These are phyloP conservation scores for Waitea zeae DNA, from an alignment of 1,284 basidiomycete genomes.

Conservation along the genomic window DNA sequence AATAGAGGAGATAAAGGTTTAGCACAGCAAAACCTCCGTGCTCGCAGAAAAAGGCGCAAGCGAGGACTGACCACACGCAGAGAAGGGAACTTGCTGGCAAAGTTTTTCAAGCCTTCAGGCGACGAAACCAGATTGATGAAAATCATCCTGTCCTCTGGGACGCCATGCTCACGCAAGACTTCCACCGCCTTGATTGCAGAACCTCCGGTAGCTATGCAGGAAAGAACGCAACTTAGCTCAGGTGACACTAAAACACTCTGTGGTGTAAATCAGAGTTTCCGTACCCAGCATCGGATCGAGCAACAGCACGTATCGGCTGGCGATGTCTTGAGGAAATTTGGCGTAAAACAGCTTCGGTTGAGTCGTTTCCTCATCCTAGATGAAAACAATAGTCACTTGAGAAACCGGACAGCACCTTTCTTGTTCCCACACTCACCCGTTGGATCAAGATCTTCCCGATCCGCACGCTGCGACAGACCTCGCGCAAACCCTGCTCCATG, in stretches of 20 bases:
- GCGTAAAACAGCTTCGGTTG: slow-evolving; percentile 83
- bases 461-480: slow-evolving; percentile 82
- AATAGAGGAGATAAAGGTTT: not conserved
- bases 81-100: slow-evolving; percentile 67
- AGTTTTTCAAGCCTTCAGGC: slow-evolving; percentile 80
- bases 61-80: slow-evolving; percentile 57
- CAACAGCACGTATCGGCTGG: slow-evolving; percentile 80
- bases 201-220: slow-evolving; percentile 78
- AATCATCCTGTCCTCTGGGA: slow-evolving; percentile 81
- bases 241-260: not conserved
- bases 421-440: slow-evolving; percentile 53
- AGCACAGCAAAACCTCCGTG: not conserved
- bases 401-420: not conserved
- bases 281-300: slow-evolving; percentile 95
- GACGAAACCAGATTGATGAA: slow-evolving; percentile 94
- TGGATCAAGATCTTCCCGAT: slow-evolving; percentile 94
- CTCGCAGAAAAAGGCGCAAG: too few species aligned
- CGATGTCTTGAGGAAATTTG: slow-evolving; percentile 90
- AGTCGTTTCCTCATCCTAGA: slow-evolving; percentile 81
- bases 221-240: not conserved
- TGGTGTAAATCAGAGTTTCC: slow-evolving; percentile 9
- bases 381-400: slow-evolving; percentile 4
- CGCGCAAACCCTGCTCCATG: slow-evolving; percentile 88
- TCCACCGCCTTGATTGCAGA: slow-evolving; percentile 97
- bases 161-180: slow-evolving; percentile 81